A percentile compares a stretch with the other conserved stretches of the same genome.
Conservation (phyloP, 108 stramenopile species). For the Cyclostephanos invisitatus region DNA sequence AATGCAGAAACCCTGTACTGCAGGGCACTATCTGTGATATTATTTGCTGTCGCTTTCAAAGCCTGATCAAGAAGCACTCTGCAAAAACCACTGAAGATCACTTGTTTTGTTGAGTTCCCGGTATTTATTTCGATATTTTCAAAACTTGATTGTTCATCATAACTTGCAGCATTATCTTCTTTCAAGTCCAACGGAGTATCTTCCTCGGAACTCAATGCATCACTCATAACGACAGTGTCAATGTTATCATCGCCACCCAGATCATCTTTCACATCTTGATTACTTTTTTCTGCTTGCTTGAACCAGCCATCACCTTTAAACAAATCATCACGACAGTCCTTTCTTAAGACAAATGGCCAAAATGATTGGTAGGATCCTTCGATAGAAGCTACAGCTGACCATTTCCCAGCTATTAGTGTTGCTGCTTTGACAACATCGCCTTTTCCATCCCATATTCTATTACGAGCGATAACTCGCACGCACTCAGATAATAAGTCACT, state of each 20-base stretch:
- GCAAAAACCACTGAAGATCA: constrained; percentile 60
- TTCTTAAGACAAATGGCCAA: constrained; percentile 43
- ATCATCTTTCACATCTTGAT: constrained; percentile 12
- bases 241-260: constrained; percentile 21
- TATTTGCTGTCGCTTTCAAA: constrained; percentile 31
- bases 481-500: constrained; percentile 48
- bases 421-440: constrained; percentile 53
- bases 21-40: constrained; percentile 52
- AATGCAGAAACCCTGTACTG: constrained; percentile 68
- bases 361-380: constrained; percentile 11
- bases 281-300: constrained; percentile 25
- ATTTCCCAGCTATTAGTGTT: constrained; percentile 44
- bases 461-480: constrained; percentile 52
- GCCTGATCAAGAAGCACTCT: constrained; percentile 63
- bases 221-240: constrained; percentile 7
- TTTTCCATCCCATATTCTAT: constrained; percentile 78
- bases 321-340: constrained; percentile 44
- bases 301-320: constrained; percentile 66
- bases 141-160: constrained; percentile 19
- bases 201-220: constrained; percentile 24
- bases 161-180: constrained; percentile 29
- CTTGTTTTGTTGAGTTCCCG: constrained; percentile 10
- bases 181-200: constrained; percentile 32
- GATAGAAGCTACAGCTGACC: constrained; percentile 24
- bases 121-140: constrained; percentile 3